Conservation (phyloP, 257 asterid genomes). For the Euphrasia confusa region DNA sequence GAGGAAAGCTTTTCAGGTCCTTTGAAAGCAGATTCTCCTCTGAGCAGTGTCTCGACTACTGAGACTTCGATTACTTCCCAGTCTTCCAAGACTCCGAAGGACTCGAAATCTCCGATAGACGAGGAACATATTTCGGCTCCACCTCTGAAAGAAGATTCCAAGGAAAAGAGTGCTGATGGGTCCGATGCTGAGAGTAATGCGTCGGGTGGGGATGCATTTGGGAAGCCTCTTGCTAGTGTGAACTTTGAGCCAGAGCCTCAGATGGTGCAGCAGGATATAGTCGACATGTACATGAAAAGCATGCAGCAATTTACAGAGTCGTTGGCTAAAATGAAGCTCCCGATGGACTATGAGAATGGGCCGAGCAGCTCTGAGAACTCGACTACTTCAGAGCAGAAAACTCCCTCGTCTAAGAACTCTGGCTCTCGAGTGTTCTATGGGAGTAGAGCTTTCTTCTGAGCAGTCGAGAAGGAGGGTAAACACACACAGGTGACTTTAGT, state of each 20-base stretch:
- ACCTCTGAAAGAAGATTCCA: conserved; percentile 35
- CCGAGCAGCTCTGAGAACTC: conserved; percentile 76
- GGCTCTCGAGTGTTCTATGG: conserved; percentile 92
- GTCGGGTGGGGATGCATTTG: conserved; percentile 29
- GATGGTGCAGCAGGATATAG: conserved; percentile 93
- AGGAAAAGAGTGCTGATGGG: conserved; percentile 34
- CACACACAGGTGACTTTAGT: conserved; percentile 47
- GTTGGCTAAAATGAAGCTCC: conserved; percentile 93
- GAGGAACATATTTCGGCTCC: conserved; percentile 36
- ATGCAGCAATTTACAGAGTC: conserved; percentile 97
- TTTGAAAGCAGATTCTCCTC: conserved; percentile 53
- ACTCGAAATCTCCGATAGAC: conserved; percentile 27
- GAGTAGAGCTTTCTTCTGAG: conserved; percentile 95
- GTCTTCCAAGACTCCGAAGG: conserved; percentile 49
- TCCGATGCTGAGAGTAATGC: conserved; percentile 41
- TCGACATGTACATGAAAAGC: conserved; percentile 97
- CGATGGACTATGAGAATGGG: conserved; percentile 64
- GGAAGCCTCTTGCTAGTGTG: conserved; percentile 51
- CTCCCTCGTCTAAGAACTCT: conserved; percentile 60
- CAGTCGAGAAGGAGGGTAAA: conserved; percentile 22
- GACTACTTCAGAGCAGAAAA: conserved; percentile 66
- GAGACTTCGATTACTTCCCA: conserved; percentile 44
- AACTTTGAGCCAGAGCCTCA: conserved; percentile 57
- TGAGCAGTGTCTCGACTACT: conserved; percentile 51
- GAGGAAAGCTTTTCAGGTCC: conserved; percentile 36